These are phyloP conservation scores for Claviceps pazoutovae DNA, from an alignment of 2,329 filamentous ascomycete genomes.

Conservation along the genomic window DNA sequence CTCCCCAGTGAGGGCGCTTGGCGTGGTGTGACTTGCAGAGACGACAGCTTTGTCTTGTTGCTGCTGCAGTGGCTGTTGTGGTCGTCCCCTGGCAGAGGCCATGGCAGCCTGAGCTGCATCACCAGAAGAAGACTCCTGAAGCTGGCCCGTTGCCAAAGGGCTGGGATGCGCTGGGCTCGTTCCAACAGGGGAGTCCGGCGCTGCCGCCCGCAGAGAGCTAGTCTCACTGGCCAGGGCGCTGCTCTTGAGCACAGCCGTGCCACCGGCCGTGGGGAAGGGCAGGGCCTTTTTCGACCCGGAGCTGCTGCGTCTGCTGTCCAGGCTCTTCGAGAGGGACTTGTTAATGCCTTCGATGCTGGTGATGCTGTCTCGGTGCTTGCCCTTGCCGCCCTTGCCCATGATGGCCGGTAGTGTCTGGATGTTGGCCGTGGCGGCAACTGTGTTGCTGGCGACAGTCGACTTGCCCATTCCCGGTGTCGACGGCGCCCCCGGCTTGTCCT, in stretches of 20 bases:
- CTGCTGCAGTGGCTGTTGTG: not conserved
- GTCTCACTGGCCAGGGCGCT: constrained; percentile 44
- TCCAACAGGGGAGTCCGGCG: constrained; percentile 26
- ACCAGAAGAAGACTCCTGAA: constrained; percentile 8
- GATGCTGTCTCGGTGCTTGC: constrained; percentile 29
- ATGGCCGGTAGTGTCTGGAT: constrained; percentile 37
- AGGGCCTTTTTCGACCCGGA: constrained; percentile 68
- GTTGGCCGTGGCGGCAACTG: constrained; percentile 73
- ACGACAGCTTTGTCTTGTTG: not conserved
- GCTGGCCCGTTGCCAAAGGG: constrained; percentile 11
- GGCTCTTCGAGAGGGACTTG: constrained; percentile 69
- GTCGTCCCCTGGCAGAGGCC: not conserved
- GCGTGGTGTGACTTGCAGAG: not conserved
- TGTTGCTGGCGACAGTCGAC: constrained; percentile 77
- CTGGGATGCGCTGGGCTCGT: constrained; percentile 27
- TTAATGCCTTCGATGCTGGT: constrained; percentile 58
- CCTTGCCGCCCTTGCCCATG: constrained; percentile 22
- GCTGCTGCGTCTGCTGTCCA: constrained; percentile 84
- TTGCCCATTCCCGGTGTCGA: constrained; percentile 87
- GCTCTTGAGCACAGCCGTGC: constrained; percentile 30
- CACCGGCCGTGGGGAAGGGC: constrained; percentile 33
- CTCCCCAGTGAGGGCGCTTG: constrained; percentile 13
- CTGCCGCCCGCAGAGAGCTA: constrained; percentile 39
- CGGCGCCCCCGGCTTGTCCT: constrained; percentile 84
- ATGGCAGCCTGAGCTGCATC: not conserved